Base-by-base conservation (phyloP, 495 filamentous ascomycete species). In the Hypoxylon rickii region DNA sequence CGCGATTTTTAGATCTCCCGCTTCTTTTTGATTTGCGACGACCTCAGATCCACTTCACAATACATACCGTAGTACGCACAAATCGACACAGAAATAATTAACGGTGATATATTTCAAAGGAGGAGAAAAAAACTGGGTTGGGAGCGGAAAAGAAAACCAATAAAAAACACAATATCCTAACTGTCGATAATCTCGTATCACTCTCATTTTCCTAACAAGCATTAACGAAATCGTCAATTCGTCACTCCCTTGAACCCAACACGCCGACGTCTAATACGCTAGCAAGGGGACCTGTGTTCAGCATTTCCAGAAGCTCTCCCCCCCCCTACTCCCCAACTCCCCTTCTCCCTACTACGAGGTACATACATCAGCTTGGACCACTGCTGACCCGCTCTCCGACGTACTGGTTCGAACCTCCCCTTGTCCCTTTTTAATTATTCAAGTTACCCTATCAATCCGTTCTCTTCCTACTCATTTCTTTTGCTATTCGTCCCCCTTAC, bases 211-310 rank as follows among this genome's bases (percentile, higher is more conserved):
- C 41, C 42, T 22, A n/a, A 26, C 42, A 37, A 51, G 32, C 31
- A 57, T 40, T 29, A 29, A 41, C 48, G 34, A 57, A 50, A 58
- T 58, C 53, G 53, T 56, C 59, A 66, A 62, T 64, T 53, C 58
- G 63, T 69, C 66, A 66, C 64, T 69, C 66, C 66, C 63, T 69
- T 69, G 53, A 15, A 56, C 56, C 64, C 63, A 41, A 59, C 60
- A 40, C 36, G 22, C 36, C 41, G 41, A 61, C 55, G 44, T 63
- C 55, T 61, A 59, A 66, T 66, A 62, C 55, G 54, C 66, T 69
- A 69, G 66, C 44, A 65, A 56, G 60, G 24, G 24, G 59, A 64
- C n/a, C n/a, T n/a, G 61, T 38, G 57, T 50, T 53, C 56, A 61
- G 61, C 51, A 66, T 59, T 69, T 66, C 66, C 59, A 66, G 63